phyloP scores from a whole-genome alignment of 441 rosid species.

The Brassica balearica region DNA sequence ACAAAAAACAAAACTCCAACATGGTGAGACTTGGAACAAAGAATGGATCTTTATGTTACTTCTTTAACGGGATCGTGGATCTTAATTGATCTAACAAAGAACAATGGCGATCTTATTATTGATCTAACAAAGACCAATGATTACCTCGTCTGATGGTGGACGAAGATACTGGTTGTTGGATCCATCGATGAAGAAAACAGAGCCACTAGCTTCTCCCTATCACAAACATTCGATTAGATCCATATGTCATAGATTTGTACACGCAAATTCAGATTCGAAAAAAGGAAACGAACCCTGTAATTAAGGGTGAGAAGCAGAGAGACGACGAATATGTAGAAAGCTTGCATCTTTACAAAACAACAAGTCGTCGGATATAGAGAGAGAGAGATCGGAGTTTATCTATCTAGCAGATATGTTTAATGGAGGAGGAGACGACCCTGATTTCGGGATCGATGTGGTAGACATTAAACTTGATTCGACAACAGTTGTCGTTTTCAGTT shows the following conservation, averaged over 20 bases:
- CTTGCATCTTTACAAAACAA: conserved; percentile 49
- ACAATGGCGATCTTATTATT: no score
- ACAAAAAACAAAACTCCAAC: no score
- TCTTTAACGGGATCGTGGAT: not conserved
- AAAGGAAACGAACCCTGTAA: conserved; percentile 46
- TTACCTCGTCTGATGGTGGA: conserved; percentile 52
- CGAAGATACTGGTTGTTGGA: conserved; percentile 64
- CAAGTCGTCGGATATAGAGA: not conserved
- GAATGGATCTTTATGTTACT: not conserved
- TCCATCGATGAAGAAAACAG: conserved; percentile 82
- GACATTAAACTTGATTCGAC: not conserved
- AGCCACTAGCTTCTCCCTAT: conserved; percentile 67
- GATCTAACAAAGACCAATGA: not conserved
- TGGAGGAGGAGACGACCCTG: conserved; percentile 42
- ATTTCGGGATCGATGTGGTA: conserved; percentile 35
- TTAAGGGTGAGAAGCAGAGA: conserved; percentile 50
- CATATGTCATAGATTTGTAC: conserved; percentile 11
- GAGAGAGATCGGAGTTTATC: conserved; percentile 15
- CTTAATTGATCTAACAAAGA: no score
- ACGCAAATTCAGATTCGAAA: conserved; percentile 1
- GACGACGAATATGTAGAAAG: conserved; percentile 54
- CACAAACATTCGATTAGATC: conserved; percentile 26
- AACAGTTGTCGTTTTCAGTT: conserved; percentile 7
- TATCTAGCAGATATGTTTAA: conserved; percentile 31
- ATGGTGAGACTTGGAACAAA: not conserved